Conservation (phyloP, 73 alveolate species). For the Paramecium pentaurelia region DNA sequence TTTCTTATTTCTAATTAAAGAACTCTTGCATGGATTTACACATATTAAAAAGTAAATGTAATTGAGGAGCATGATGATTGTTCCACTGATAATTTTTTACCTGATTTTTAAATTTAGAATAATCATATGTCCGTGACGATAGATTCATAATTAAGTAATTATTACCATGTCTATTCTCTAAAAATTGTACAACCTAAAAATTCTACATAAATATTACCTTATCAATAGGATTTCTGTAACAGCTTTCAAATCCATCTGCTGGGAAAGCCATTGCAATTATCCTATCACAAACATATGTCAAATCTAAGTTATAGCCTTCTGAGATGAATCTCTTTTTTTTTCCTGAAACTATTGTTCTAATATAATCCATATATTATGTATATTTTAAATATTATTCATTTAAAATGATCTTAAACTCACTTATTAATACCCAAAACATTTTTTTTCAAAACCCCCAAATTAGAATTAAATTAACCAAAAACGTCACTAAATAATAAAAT, state of each 20-base stretch:
- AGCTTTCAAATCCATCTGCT: slow-evolving; percentile 78
- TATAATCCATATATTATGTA: slow-evolving; percentile 43
- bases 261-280: slow-evolving; percentile 87
- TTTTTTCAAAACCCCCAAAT: background rate
- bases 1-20: slow-evolving; percentile 57
- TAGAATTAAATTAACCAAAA: background rate
- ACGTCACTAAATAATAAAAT: background rate
- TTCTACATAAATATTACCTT: slow-evolving; percentile 67
- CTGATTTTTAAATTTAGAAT: slow-evolving; percentile 68
- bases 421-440: background rate
- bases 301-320: slow-evolving; percentile 74
- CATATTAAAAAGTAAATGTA: slow-evolving; percentile 74
- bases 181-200: slow-evolving; percentile 15
- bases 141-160: background rate
- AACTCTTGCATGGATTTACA: slow-evolving; percentile 80
- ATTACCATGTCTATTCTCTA: background rate
- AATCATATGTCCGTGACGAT: background rate
- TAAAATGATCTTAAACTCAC: background rate
- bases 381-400: background rate
- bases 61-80: slow-evolving; percentile 89
- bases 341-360: slow-evolving; percentile 65
- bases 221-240: slow-evolving; percentile 77
- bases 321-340: slow-evolving; percentile 64
- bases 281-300: slow-evolving; percentile 76
- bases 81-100: slow-evolving; percentile 77